phyloP scores from a whole-genome alignment of 148 eudicot species.

The Silene uniflora region DNA sequence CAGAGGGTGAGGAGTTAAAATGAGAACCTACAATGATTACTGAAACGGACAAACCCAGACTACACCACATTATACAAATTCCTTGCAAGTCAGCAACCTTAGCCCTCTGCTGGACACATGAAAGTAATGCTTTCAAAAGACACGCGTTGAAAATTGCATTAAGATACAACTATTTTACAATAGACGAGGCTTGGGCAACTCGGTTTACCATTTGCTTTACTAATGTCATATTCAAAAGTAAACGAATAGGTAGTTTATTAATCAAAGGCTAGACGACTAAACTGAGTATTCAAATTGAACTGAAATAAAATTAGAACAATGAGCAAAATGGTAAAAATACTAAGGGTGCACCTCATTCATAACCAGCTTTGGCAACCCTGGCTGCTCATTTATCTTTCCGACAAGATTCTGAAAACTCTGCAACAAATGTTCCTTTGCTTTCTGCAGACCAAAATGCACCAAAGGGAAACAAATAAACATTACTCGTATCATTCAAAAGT shows the following conservation, averaged over 20 bases:
- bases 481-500: too few relatives aligned
- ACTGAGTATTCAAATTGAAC: too few relatives aligned
- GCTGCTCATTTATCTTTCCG: too few relatives aligned
- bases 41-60: background rate
- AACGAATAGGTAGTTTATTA: background rate
- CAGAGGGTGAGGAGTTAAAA: too few relatives aligned
- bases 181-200: background rate
- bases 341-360: constrained; percentile 46
- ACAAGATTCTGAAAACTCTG: too few relatives aligned
- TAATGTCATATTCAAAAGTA: background rate
- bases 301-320: too few relatives aligned
- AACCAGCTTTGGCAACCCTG: constrained; percentile 40
- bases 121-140: background rate
- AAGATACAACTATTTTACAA: background rate
- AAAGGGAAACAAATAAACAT: too few relatives aligned
- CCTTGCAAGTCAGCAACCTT: background rate
- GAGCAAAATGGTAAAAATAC: background rate
- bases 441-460: constrained; percentile 35
- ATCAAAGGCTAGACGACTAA: background rate
- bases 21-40: background rate
- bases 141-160: background rate
- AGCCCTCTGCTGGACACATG: background rate
- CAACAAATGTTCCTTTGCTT: constrained; percentile 23
- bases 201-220: background rate
- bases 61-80: background rate